phyloP scores from a whole-genome alignment of 805 yeast genomes.

The Pichia occidentalis region DNA sequence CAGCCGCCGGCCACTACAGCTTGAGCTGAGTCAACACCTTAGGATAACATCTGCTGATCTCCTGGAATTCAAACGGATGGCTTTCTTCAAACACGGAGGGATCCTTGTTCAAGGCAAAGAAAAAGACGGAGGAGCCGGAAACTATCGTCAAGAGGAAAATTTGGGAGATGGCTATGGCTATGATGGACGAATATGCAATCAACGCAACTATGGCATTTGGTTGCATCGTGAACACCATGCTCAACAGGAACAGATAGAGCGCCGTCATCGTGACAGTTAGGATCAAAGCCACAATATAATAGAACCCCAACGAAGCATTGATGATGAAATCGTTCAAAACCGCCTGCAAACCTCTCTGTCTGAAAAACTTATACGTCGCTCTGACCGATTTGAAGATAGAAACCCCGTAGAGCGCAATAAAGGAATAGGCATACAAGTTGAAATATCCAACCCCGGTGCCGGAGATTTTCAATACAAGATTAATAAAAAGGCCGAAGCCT shows the following conservation, averaged over 20 bases:
- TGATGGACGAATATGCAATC: constrained; percentile 36
- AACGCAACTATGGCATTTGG: constrained; percentile 45
- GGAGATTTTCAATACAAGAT: neutral
- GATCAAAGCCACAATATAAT: constrained; percentile 57
- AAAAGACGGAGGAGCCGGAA: constrained; percentile 77
- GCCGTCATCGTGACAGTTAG: constrained; percentile 44
- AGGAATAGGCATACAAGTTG: constrained; percentile 84
- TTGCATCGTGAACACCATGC: constrained; percentile 53
- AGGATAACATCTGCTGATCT: constrained; percentile 24
- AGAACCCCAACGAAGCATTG: constrained; percentile 66
- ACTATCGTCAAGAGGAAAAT: constrained; percentile 63
- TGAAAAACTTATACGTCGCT: constrained; percentile 67
- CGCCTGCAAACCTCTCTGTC: constrained; percentile 77
- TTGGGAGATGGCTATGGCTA: constrained; percentile 67
- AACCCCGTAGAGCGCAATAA: constrained; percentile 82
- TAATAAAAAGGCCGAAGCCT: constrained; percentile 8
- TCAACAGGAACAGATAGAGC: constrained; percentile 59
- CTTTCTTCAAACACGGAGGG: constrained; percentile 74
- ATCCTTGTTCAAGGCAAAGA: constrained; percentile 76
- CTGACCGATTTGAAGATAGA: constrained; percentile 65
- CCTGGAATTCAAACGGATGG: constrained; percentile 48
- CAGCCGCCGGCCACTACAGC: too few species aligned
- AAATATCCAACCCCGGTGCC: constrained; percentile 27
- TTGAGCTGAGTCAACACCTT: too few species aligned
- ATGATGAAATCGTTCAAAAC: constrained; percentile 77